These are phyloP conservation scores for Lactuca saligna DNA, from an alignment of 129 eudicot species.

Conservation along the genomic window DNA sequence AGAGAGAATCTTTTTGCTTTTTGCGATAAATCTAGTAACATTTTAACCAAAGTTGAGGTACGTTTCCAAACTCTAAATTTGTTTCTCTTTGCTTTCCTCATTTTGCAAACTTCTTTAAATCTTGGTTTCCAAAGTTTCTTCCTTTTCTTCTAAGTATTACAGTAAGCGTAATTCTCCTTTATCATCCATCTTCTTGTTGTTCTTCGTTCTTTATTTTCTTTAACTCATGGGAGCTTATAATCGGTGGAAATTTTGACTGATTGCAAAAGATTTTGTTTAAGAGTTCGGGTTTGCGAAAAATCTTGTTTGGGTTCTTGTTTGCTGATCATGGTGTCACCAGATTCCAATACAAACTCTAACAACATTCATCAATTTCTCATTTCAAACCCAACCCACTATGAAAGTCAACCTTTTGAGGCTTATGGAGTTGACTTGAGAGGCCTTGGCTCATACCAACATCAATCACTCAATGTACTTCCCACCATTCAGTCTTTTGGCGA, in stretches of 20 bases:
- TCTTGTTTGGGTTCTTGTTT: conserved; percentile 5
- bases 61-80: conserved; percentile 32
- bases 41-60: conserved; percentile 52
- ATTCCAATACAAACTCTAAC: conserved; percentile 56
- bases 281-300: conserved; percentile 6
- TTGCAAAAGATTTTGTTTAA: conserved; percentile 17
- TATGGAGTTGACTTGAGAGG: conserved; percentile 53
- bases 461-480: conserved; percentile 45
- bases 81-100: conserved; percentile 28
- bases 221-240: conserved; percentile 1
- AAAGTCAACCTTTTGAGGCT: conserved; percentile 53
- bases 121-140: conserved; percentile 33
- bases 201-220: conserved; percentile 13
- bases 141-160: conserved; percentile 19
- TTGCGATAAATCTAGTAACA: conserved; percentile 44
- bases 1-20: conserved; percentile 53
- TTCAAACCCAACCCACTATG: conserved; percentile 55
- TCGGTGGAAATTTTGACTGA: not conserved
- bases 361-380: conserved; percentile 71
- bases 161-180: not conserved
- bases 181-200: not conserved
- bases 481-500: conserved; percentile 52
- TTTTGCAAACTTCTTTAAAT: conserved; percentile 38
- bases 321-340: conserved; percentile 65
- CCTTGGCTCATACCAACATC: conserved; percentile 42